Evolutionary conservation across 805 yeast species (phyloP), one percentile per base, ranked within the genome.

Genomic region (Kurtzmaniella cleridarum): DNA sequence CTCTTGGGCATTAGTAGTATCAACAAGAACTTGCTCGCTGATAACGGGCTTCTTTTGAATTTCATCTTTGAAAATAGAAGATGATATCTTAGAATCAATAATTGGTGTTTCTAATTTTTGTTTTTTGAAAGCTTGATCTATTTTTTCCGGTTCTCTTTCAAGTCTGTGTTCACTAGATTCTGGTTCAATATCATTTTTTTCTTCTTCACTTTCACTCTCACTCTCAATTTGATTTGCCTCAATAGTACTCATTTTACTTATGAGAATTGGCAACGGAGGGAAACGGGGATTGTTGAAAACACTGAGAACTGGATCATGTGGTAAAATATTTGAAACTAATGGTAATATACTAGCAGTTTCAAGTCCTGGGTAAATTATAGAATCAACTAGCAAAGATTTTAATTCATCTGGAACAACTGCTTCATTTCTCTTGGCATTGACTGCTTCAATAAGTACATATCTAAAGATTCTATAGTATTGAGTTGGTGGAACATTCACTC

Each of bases 201-300:
- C 66, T 15, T 59, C 68, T 13, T 55, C 67, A 5, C 54, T 59
- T n/a, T 55, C 64, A 16, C 54, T 66, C 3, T 60, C 65, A 11
- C 57, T 58, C 23, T 68, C 68, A 10, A 51, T 60, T 26, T 60
- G 58, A 16, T 61, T 66, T 12, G 70, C 72, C 27, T 66, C 62
- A 33, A 64, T 55, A 27, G 76, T 79, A 14, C 23, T 53, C 53
- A 44, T 49, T 27, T 38, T 55, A 42, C 45, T 53, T 30, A 50
- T 45, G 29, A 44, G 58, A 11, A 46, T 44, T 5, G 67, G 64
- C 36, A 63, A 50, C 6, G 67, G 69, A 3, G 96, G 95, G 48
- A 87, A 75, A 50, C 93, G 69, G 31, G 96, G 95, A 50, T 84
- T 83, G 39, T 77, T 72, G 48, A 86, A 67, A 1, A 83, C 66